Percentiles rank a stretch among this genome's conserved stretches.
These are phyloP conservation scores for Pelargonium fulgidum DNA, from an alignment of 441 rosid genomes.

Conservation along the genomic window DNA sequence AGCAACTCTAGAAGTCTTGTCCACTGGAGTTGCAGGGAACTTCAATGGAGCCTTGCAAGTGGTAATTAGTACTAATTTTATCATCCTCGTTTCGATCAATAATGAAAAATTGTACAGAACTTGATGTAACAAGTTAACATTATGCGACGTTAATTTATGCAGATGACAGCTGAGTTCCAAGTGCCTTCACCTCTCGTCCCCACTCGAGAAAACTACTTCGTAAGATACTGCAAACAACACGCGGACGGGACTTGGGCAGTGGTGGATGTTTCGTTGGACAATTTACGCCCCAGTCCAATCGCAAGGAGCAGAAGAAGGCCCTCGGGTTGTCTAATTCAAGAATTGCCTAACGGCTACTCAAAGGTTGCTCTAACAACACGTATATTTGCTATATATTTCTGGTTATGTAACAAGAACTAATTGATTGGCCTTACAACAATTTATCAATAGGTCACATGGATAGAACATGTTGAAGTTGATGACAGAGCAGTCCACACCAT, in stretches of 20 bases:
- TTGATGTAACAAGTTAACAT: too few species aligned
- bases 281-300: conserved; percentile 46
- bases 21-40: conserved; percentile 59
- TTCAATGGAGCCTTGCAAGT: conserved; percentile 78
- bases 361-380: conserved; percentile 32
- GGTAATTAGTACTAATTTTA: conserved; percentile 33
- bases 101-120: background rate
- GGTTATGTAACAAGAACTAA: too few species aligned
- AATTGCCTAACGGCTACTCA: conserved; percentile 67
- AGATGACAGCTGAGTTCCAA: conserved; percentile 82
- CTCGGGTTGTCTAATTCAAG: conserved; percentile 80
- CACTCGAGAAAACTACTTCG: conserved; percentile 55
- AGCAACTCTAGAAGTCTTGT: conserved; percentile 50
- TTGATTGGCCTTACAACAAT: too few species aligned
- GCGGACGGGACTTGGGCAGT: conserved; percentile 80
- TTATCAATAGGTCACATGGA: conserved; percentile 97
- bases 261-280: conserved; percentile 87
- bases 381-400: too few species aligned
- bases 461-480: conserved; percentile 82
- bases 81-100: too few species aligned
- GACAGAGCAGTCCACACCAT: conserved; percentile 50
- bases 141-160: background rate
- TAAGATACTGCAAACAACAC: conserved; percentile 67
- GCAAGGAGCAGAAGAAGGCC: conserved; percentile 60
- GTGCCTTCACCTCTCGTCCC: conserved; percentile 73